Conservation (phyloP, 2,329 filamentous ascomycete genomes). For the Exophiala oligosperma region DNA sequence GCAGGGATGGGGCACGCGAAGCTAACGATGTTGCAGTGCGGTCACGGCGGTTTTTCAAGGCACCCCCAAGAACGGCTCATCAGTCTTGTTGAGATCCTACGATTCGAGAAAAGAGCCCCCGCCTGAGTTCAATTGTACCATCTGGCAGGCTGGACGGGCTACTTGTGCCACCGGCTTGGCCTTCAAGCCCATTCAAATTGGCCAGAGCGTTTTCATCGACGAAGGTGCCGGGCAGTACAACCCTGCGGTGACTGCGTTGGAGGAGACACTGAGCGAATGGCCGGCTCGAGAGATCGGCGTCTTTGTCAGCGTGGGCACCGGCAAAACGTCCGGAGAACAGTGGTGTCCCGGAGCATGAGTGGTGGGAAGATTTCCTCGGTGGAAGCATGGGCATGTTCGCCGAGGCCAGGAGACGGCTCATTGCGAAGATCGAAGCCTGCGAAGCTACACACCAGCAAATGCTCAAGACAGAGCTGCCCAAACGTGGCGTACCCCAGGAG, state of each 20-base stretch:
- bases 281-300: conserved; percentile 89
- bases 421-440: conserved; percentile 92
- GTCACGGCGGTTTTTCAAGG: conserved; percentile 91
- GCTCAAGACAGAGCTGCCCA: conserved; percentile 73
- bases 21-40: conserved; percentile 56
- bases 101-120: conserved; percentile 90
- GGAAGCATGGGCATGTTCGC: conserved; percentile 79
- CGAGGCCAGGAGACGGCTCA: conserved; percentile 80
- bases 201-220: conserved; percentile 90
- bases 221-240: conserved; percentile 92
- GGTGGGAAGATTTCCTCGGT: conserved; percentile 85
- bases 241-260: conserved; percentile 77
- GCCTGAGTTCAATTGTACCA: conserved; percentile 88
- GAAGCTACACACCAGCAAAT: conserved; percentile 87
- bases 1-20: background rate
- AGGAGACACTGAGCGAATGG: conserved; percentile 95
- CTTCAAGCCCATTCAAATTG: conserved; percentile 93
- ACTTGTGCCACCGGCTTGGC: conserved; percentile 87
- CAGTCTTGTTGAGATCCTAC: conserved; percentile 84
- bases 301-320: conserved; percentile 92
- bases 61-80: conserved; percentile 65
- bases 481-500: conserved; percentile 77
- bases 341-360: conserved; percentile 68
- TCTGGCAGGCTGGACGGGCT: conserved; percentile 96
- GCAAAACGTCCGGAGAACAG: conserved; percentile 76